These are phyloP conservation scores for Garcia nutans DNA, from an alignment of 345 rosid genomes.

Conservation along the genomic window DNA sequence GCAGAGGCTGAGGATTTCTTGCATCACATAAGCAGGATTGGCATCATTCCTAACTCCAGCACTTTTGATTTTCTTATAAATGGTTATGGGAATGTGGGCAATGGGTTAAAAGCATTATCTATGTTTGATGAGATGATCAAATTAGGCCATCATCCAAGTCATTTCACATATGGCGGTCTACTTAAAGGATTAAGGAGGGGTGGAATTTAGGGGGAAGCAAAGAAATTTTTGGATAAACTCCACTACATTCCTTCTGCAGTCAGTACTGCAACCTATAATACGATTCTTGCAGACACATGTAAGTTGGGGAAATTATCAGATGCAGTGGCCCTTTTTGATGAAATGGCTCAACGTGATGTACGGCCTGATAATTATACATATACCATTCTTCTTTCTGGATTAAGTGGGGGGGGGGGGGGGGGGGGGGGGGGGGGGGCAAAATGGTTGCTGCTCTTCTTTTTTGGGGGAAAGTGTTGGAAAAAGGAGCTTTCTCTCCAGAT, in stretches of 20 bases:
- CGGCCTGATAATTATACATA: constrained; percentile 69
- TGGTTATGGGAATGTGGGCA: constrained; percentile 57
- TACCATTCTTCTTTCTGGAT: constrained; percentile 60
- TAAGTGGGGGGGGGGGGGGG: constrained; percentile 74
- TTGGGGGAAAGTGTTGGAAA: constrained; percentile 46
- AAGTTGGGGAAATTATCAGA: constrained; percentile 57
- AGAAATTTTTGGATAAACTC: constrained; percentile 52
- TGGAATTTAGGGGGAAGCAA: constrained; percentile 59
- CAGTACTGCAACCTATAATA: constrained; percentile 66
- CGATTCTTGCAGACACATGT: constrained; percentile 58
- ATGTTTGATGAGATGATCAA: constrained; percentile 76
- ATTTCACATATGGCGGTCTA: constrained; percentile 69
- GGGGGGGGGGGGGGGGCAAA: constrained; percentile 67
- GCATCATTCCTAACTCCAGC: constrained; percentile 44
- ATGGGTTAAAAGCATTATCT: constrained; percentile 57
- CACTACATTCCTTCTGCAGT: constrained; percentile 56
- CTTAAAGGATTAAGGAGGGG: constrained; percentile 84
- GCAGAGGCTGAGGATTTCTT: constrained; percentile 60
- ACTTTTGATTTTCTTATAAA: constrained; percentile 69
- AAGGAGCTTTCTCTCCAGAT: constrained; percentile 41
- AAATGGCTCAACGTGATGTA: constrained; percentile 58
- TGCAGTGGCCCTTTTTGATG: constrained; percentile 57
- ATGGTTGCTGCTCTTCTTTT: constrained; percentile 64
- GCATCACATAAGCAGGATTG: constrained; percentile 52
- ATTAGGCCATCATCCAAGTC: constrained; percentile 60